These are phyloP conservation scores for Chernovozyma aurita DNA, from an alignment of 1,139 yeast species.

Conservation along the genomic window DNA sequence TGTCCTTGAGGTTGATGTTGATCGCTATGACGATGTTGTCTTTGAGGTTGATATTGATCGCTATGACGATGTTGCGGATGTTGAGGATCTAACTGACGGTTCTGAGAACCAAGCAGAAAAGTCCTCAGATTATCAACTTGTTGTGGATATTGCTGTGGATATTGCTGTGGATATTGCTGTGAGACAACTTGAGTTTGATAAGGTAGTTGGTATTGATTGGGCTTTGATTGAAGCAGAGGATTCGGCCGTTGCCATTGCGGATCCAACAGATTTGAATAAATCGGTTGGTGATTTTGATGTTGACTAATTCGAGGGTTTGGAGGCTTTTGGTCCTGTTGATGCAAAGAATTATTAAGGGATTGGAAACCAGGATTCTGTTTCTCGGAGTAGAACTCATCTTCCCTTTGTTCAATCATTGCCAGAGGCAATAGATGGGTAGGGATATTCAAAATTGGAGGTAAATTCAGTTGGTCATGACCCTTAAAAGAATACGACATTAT, in stretches of 20 bases:
- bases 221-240: neutral
- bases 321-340: neutral
- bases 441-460: slow-evolving; percentile 11
- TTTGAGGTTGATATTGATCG: too few species aligned
- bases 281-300: neutral
- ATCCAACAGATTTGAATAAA: neutral
- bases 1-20: neutral
- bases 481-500: slow-evolving; percentile 5
- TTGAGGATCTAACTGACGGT: neutral
- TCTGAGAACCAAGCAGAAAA: too few species aligned
- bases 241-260: slow-evolving; percentile 3
- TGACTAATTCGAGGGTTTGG: too few species aligned
- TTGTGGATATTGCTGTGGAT: slow-evolving; percentile 1
- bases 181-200: slow-evolving; percentile 3
- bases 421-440: slow-evolving; percentile 37
- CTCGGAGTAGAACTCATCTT: neutral
- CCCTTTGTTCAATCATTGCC: slow-evolving; percentile 15
- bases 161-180: slow-evolving; percentile 4
- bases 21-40: too few species aligned
- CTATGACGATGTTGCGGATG: neutral
- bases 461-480: neutral
- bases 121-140: too few species aligned
- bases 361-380: neutral
- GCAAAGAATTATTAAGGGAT: neutral
- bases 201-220: too few species aligned